phyloP scores from a whole-genome alignment of 305 asterid species.

The Lippia alba region DNA sequence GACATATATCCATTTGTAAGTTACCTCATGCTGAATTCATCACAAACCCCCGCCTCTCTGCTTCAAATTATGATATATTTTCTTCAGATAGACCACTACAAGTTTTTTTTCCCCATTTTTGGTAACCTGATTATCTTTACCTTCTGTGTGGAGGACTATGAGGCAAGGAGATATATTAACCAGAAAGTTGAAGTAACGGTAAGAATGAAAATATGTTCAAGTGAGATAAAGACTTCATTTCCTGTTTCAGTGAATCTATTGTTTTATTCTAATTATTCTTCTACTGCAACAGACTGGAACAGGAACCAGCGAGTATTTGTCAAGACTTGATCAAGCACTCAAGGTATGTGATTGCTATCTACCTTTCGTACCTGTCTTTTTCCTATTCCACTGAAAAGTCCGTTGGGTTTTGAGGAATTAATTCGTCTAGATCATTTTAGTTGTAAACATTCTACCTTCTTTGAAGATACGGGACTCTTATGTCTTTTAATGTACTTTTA shows the following conservation, averaged over 20 bases:
- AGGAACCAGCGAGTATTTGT: slow-evolving; percentile 67
- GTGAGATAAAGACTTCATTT: slow-evolving; percentile 11
- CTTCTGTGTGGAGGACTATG: slow-evolving; percentile 61
- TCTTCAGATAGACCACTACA: not conserved
- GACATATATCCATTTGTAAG: slow-evolving; percentile 92
- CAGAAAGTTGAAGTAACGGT: slow-evolving; percentile 88
- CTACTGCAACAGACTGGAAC: slow-evolving; percentile 70
- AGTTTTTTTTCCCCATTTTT: not conserved
- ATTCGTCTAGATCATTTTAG: slow-evolving; percentile 11
- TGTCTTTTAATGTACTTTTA: slow-evolving; percentile 41
- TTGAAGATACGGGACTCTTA: slow-evolving; percentile 13
- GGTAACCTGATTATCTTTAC: slow-evolving; percentile 4
- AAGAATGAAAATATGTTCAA: slow-evolving; percentile 35
- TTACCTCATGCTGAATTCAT: slow-evolving; percentile 30
- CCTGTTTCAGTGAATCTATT: slow-evolving; percentile 4
- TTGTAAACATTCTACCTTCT: slow-evolving; percentile 14
- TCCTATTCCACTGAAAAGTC: slow-evolving; percentile 19
- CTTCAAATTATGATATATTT: slow-evolving; percentile 16
- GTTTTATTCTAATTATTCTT: slow-evolving; percentile 28
- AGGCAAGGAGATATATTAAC: slow-evolving; percentile 75
- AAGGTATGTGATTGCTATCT: slow-evolving; percentile 52
- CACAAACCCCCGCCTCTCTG: slow-evolving; percentile 13
- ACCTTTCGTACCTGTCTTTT: slow-evolving; percentile 6
- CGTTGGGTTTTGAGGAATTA: not conserved
- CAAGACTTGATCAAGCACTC: slow-evolving; percentile 80